Evolutionary conservation across 768 basidiomycete species (phyloP), one percentile per base, ranked within the genome.

Genomic region (Cystofilobasidium capitatum): DNA sequence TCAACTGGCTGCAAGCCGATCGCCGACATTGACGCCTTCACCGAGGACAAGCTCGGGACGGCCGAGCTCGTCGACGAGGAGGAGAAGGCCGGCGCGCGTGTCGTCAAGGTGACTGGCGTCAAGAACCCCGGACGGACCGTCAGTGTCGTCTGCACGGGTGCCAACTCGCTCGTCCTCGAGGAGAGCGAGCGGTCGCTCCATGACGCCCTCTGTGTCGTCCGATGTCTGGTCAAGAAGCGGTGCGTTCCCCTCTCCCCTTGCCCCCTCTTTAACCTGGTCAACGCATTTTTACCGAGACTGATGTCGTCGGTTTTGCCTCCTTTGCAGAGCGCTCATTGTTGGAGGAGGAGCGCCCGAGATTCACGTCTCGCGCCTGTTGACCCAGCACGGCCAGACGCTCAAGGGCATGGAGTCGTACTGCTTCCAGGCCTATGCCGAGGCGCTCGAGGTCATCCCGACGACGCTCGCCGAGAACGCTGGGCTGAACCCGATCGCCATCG

Each of bases 331-430:
- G 16, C 62, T 69, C 17, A 69, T 69, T 40, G 68, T 64, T 31
- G 68, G 68, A 49, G 68, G 68, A 45, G 68, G 68, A 35, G 93
- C 96, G 17, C 96, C 96, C 14, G 96, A 99, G 78, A 97, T 98
- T 71, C 91, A 98, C 75, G 88, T 94, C 49, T 98, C 96, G 14
- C 85, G 93, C 60, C 80, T 88, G 72, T 82, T 99, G 58, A 86
- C 90, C 1, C 89, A 96, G 77, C 84, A 94, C 72, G 86, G 92
- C 1, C 91, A 94, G 71, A 88, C 91, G 0, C 82, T 98, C 69
- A 94, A 88, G 78, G 94, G 96, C 58, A 97, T 97, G 88, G 93
- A 98, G 77, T 90, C 94, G 12, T 98, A 97, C 78, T 98, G 96
- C 78, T 96, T 97, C 85, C 90, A 96, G 73, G 93, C 92, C 4